A percentile compares a stretch with the other conserved stretches of the same genome.
These are phyloP conservation scores for Coemansia sp. DNA, from an alignment of 192 early-diverging fungal genomes.

Conservation along the genomic window DNA sequence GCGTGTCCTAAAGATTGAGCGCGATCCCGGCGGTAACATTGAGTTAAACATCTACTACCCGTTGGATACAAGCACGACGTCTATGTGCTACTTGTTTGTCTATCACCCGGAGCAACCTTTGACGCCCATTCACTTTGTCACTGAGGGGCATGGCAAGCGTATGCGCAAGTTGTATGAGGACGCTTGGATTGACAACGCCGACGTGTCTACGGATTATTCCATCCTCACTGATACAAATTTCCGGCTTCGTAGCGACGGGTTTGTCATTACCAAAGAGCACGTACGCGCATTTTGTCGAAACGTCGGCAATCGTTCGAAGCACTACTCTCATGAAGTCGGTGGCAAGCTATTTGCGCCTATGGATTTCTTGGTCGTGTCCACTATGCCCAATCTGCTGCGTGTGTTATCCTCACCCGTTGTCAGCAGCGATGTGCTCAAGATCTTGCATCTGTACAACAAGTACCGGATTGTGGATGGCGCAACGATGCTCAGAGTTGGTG, in stretches of 20 bases:
- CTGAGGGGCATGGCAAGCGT: background rate
- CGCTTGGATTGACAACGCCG: background rate
- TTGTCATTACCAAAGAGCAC: constrained; percentile 68
- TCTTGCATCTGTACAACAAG: constrained; percentile 86
- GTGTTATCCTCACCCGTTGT: constrained; percentile 8
- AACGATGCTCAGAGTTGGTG: constrained; percentile 67
- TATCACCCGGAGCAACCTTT: constrained; percentile 9
- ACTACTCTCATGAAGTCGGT: constrained; percentile 51
- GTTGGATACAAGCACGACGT: constrained; percentile 38
- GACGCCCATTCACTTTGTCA: constrained; percentile 24
- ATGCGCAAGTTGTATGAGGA: constrained; percentile 8
- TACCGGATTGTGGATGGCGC: constrained; percentile 69
- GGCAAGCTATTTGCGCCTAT: constrained; percentile 72
- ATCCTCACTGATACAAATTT: background rate
- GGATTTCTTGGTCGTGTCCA: constrained; percentile 85
- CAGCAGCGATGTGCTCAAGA: constrained; percentile 56
- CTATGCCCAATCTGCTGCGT: constrained; percentile 74
- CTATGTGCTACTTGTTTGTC: constrained; percentile 18
- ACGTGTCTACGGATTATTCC: background rate
- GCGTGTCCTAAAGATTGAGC: constrained; percentile 78
- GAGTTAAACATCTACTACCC: constrained; percentile 51
- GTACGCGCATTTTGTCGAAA: constrained; percentile 81
- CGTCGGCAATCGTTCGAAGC: constrained; percentile 63
- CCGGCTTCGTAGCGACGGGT: background rate
- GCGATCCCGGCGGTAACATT: constrained; percentile 63